Base-by-base conservation (phyloP, 2,329 filamentous ascomycete genomes). In the Botrytis fragariae region DNA sequence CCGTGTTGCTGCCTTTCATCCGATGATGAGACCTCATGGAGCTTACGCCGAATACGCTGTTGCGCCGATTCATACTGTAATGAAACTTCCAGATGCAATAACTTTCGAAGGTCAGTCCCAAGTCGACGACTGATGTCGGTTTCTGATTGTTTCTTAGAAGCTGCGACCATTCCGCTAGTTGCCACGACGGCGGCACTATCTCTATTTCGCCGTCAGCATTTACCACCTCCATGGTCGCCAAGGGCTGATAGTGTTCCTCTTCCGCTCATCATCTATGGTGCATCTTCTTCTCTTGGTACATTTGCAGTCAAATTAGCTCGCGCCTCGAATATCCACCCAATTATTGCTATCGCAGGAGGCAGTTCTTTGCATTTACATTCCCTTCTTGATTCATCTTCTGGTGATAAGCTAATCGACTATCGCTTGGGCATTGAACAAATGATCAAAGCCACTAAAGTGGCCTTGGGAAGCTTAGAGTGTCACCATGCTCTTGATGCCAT, bases 11-110 rank as follows among this genome's bases (percentile, higher is more conserved):
- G 84, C 83, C 1, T 84, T 86, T 71, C 84, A 86, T 72, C 81
- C 86, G 74, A 88, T 90, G 83, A 75, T 80, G 57, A 81, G 81
- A 0, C 82, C 84, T 0, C 78, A 83, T 20, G 89, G 89, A 2
- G 85, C 83, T 8, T 91, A 85, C 73, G 89, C 88, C 8, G 88
- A 91, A 77, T 91, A 90, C 74, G 86, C 87, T 2, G 79, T 90
- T 4, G 85, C 85, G 0, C 85, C 83, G 79, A 83, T 85, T 29
- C 83, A 86, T 76, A 87, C 87, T 0, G 88, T 87, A 0, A 88
- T 90, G 78, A 75, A 79, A 35, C 32, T 77, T 25, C 76, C 74
- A 35, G 39, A 74, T 16, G 75, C 75, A 8, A 74, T 74, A 4
- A 70, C 70, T n/a, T 79, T 77, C 45, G 77, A 78, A 69, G 51